Evolutionary conservation across 2,329 filamentous ascomycete species (phyloP), one percentile per base, ranked within the genome.

Genomic region (Xylaria multiplex): DNA sequence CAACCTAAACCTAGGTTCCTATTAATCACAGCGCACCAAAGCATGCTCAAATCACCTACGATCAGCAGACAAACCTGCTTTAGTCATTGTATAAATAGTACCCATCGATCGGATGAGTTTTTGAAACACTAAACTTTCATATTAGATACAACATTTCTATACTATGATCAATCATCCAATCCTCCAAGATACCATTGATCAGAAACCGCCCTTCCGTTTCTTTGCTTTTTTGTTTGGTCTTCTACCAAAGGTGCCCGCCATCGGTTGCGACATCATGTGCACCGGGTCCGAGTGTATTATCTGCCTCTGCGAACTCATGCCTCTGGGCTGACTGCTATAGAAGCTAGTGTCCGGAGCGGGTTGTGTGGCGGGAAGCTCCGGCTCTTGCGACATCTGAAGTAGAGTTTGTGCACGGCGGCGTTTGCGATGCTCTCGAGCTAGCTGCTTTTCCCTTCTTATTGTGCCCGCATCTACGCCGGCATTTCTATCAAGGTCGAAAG

Each of bases 201-300:
- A 74, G 54, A 78, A 78, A 2, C 76, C 76, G 8, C 70, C 73
- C 57, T 74, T 75, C 13, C 74, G 69, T 67, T 75, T 77, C 56
- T 72, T 73, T 3, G 37, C 48, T 54, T 76, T 77, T 68, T 77
- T 78, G 54, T 70, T 75, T 11, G 71, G 65, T 43, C 74, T 71
- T n/a, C 68, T 71, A 46, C 74, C 75, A 63, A 77, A 78, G 2
- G 67, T 35, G 0, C 76, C 76, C 7, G 70, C 16, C 9, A 71
- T 50, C n/a, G 76, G 76, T 59, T 78, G 76, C 16, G 76, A 77
- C 76, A 77, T 77, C 13, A 68, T 70, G 6, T 72, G 66, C 11
- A 67, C 2, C 19, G 72, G 68, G 40, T 73, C 71, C 1, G 75
- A 75, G 16, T 68, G 65, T 30, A 70, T 45, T 45, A 59, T 43